Evolutionary conservation across 2,329 filamentous ascomycete genomes (phyloP).

Genomic region (Diaporthe sp.): DNA sequence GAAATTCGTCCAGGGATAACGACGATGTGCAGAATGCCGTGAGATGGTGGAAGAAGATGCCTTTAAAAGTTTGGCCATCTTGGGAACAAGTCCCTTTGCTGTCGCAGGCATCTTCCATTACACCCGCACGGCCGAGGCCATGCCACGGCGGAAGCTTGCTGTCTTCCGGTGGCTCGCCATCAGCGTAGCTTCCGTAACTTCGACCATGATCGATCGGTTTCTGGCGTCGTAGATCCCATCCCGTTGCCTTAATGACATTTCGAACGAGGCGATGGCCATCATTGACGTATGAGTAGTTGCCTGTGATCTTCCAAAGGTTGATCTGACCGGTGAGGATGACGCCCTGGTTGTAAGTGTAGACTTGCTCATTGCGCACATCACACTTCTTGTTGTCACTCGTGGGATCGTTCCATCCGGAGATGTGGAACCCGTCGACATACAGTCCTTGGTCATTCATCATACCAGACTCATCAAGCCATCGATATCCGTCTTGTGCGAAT

Average conservation of each 20-base stretch:
- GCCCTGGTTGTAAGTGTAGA: slow-evolving; percentile 97
- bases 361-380: slow-evolving; percentile 86
- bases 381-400: slow-evolving; percentile 79
- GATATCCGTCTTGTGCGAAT: slow-evolving; percentile 83
- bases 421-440: slow-evolving; percentile 91
- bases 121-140: slow-evolving; percentile 82
- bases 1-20: slow-evolving; percentile 51
- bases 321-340: slow-evolving; percentile 87
- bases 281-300: slow-evolving; percentile 76
- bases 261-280: slow-evolving; percentile 86
- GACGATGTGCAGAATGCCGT: slow-evolving; percentile 82
- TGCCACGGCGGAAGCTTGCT: slow-evolving; percentile 70
- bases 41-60: slow-evolving; percentile 94
- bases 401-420: slow-evolving; percentile 73
- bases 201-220: slow-evolving; percentile 56
- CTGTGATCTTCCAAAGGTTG: slow-evolving; percentile 84
- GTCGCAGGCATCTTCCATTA: slow-evolving; percentile 90
- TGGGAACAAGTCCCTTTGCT: slow-evolving; percentile 81
- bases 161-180: slow-evolving; percentile 48
- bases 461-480: slow-evolving; percentile 82
- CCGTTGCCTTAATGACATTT: slow-evolving; percentile 82
- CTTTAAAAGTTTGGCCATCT: slow-evolving; percentile 91
- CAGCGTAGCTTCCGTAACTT: slow-evolving; percentile 38
- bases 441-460: slow-evolving; percentile 85
- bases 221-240: slow-evolving; percentile 71